Evolutionary conservation across 106 monocot genomes (phyloP).

Genomic region (Triglochin maritima): DNA sequence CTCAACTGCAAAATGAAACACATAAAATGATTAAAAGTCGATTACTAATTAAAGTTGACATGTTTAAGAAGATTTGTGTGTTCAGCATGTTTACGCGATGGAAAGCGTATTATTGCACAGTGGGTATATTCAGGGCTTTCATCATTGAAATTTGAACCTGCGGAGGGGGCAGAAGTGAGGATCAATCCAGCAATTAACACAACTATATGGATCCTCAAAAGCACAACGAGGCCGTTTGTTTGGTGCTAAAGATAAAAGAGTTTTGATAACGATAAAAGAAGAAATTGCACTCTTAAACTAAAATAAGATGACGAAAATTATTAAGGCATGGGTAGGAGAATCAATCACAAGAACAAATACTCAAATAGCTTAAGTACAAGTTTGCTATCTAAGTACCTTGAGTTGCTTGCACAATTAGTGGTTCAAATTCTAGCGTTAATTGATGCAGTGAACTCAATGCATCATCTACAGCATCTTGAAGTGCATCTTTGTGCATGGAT

Average conservation of each 20-base stretch:
- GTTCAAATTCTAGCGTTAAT: slow-evolving; percentile 33
- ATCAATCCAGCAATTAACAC: neutral
- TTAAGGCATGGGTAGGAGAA: neutral
- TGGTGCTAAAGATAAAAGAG: neutral
- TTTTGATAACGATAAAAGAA: neutral
- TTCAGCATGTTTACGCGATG: slow-evolving; percentile 42
- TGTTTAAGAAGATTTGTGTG: neutral
- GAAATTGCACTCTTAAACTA: neutral
- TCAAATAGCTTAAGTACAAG: neutral
- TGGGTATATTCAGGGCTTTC: slow-evolving; percentile 49
- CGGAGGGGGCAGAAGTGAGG: neutral
- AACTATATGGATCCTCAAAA: neutral
- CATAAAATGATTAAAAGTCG: neutral
- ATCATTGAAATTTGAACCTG: slow-evolving; percentile 59
- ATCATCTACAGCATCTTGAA: slow-evolving; percentile 42
- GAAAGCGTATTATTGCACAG: slow-evolving; percentile 76
- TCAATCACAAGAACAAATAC: neutral
- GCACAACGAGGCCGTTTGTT: neutral
- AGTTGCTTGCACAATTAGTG: slow-evolving; percentile 71
- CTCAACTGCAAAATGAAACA: slow-evolving; percentile 32
- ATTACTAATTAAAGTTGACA: neutral
- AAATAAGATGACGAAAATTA: neutral
- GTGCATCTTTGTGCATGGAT: slow-evolving; percentile 31
- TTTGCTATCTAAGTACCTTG: slow-evolving; percentile 27
- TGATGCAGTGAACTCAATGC: slow-evolving; percentile 39